Base-by-base conservation (phyloP, 257 asterid genomes). In the Ligustrum vulgare region DNA sequence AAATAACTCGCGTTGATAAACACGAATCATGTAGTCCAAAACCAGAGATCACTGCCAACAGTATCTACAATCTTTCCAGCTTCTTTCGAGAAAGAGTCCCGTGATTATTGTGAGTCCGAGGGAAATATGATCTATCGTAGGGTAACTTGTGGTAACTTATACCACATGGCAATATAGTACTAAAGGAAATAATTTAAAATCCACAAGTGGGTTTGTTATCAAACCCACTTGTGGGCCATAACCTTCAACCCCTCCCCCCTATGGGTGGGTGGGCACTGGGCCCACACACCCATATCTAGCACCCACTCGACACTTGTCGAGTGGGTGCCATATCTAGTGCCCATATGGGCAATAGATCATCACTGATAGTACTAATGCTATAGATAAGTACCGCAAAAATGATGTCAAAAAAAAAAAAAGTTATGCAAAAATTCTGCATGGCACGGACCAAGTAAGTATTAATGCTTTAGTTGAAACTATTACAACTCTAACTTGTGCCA, bases 61-160 rank as follows among this genome's bases (percentile, higher is more conserved):
- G 34, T 39, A 32, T 43, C 51, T 58, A 13, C 65, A 28, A 39
- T 45, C 22, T 62, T 12, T 23, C 37, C 11, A 23, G 77, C 20
- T 13, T 41, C 15, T 41, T 28, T 28, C 23, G 28, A 75, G 16
- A 34, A 75, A 47, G 35, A 18, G 69, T 32, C 66, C 37, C 69
- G 18, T 54, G 60, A 71, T 36, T 32, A 62, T 72, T 67, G 76
- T 70, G 82, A 74, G 71, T 33, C 64, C 63, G 45, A 74, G 75
- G 73, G 65, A 65, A 81, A 20, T 74, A 74, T 71, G 82, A 47
- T 60, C 54, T 34, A 33, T 54, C 34, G 75, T 69, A 28, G 31
- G 31, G 31, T 28, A 28, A 28, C 31, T n/a, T n/a, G 64, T 41
- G 39, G 31, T 9, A 11, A 35, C 28, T 6, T 28, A 36, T 47